Evolutionary conservation across 2,329 filamentous ascomycete species (phyloP), one percentile per base, ranked within the genome.

Genomic region (Pseudogymnoascus sp.): DNA sequence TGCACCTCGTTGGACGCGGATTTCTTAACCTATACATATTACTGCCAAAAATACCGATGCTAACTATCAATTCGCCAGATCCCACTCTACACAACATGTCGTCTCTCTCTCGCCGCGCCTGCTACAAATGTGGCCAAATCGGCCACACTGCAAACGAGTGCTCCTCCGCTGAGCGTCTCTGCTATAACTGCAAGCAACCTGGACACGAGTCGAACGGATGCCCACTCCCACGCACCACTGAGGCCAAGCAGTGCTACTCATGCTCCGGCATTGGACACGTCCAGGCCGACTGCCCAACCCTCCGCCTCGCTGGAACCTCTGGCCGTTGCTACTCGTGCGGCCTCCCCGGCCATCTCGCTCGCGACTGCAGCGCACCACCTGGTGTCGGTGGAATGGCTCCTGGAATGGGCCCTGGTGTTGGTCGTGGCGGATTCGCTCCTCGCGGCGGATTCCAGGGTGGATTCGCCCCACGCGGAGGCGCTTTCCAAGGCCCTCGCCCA

Each of bases 201-300:
- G 89, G 91, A 76, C 94, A 99, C 79, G 94, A 99, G 81, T 97
- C 93, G 68, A 97, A 96, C 80, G 90, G 89, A 77, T 99, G 94
- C 84, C 94, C 94, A 71, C 88, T 93, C 74, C 94, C 94, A 73
- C 89, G 94, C 77, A 97, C 93, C 65, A 97, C 94, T 67, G 94
- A 99, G 80, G 92, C 92, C 61, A 99, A 99, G 87, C 94, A 99
- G 83, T 99, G 94, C 86, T 99, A 99, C 78, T 94, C 97, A 81
- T 99, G 94, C 84, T 94, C 97, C 82, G 94, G 94, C 64, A 85
- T 97, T 65, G 94, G 94, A 69, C 94, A 99, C 76, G 94, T 99
- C 72, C 94, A 99, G 82, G 94, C 94, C 70, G 94, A 99, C 78
- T 99, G 94, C 84, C 94, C 94, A 72, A 97, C 94, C 66, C 85